Evolutionary conservation across 1,139 yeast species (phyloP).

Genomic region (Yamadazyma kanchanaburiensis): DNA sequence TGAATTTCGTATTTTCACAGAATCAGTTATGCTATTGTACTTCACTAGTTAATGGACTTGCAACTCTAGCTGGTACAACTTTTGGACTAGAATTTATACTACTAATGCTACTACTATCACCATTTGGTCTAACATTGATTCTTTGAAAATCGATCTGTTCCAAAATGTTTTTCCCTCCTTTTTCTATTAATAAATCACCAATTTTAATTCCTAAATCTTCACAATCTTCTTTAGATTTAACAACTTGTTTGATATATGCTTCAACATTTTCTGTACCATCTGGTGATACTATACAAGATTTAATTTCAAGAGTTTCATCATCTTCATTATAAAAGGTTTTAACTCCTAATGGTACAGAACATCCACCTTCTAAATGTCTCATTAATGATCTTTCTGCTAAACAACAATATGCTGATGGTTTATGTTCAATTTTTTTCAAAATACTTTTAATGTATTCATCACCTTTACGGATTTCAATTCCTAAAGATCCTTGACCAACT

Average conservation of each 20-base stretch:
- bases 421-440: constrained; percentile 63
- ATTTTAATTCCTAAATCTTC: constrained; percentile 64
- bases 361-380: constrained; percentile 93
- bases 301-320: constrained; percentile 45
- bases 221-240: constrained; percentile 55
- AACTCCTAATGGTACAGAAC: constrained; percentile 96
- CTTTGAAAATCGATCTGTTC: constrained; percentile 75
- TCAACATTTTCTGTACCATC: constrained; percentile 75
- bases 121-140: constrained; percentile 40
- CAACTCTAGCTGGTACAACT: background rate
- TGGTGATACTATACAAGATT: constrained; percentile 79
- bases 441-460: constrained; percentile 59
- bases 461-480: constrained; percentile 77
- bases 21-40: no score
- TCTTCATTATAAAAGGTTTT: constrained; percentile 51
- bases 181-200: constrained; percentile 62
- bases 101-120: constrained; percentile 1
- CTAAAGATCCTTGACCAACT: constrained; percentile 97
- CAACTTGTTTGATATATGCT: constrained; percentile 37
- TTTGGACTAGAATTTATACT: constrained; percentile 1
- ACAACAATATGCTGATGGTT: constrained; percentile 70
- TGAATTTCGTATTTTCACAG: no score
- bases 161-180: constrained; percentile 82
- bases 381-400: constrained; percentile 86
- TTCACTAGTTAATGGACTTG: background rate